These are phyloP conservation scores for Sphagnurus paluster DNA, from an alignment of 1,284 basidiomycete genomes.

Conservation along the genomic window DNA sequence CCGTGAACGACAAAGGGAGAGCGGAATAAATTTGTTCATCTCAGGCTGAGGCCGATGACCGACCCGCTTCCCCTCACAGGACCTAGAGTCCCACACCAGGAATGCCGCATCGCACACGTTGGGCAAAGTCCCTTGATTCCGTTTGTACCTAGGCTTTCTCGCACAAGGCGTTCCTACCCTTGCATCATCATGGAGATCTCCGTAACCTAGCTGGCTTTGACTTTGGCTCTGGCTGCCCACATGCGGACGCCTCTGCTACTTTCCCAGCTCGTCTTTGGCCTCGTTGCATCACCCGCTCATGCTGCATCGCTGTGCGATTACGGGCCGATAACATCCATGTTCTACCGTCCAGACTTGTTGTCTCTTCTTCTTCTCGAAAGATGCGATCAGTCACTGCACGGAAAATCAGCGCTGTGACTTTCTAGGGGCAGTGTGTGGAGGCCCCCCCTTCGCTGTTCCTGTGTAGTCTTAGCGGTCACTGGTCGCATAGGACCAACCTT, in stretches of 20 bases:
- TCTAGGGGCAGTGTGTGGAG: too few species aligned
- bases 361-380: background rate
- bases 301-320: background rate
- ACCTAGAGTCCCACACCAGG: conserved; percentile 8
- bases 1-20: conserved; percentile 3
- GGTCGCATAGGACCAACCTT: too few species aligned
- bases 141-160: conserved; percentile 6
- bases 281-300: background rate
- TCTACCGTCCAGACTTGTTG: too few species aligned
- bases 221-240: too few species aligned
- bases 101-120: background rate
- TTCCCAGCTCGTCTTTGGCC: conserved; percentile 1
- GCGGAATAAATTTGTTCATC: background rate
- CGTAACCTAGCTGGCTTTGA: conserved; percentile 1
- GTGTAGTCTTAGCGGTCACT: too few species aligned
- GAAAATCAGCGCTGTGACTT: too few species aligned
- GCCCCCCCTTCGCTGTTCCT: too few species aligned
- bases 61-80: background rate
- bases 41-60: background rate
- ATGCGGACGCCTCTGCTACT: background rate
- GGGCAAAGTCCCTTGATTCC: conserved; percentile 2
- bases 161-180: conserved; percentile 12
- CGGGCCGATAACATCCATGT: conserved; percentile 1
- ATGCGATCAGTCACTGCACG: conserved; percentile 1
- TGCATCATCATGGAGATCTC: conserved; percentile 18